These are phyloP conservation scores for Jaminaea rosea DNA, from an alignment of 1,284 basidiomycete species.

Conservation along the genomic window DNA sequence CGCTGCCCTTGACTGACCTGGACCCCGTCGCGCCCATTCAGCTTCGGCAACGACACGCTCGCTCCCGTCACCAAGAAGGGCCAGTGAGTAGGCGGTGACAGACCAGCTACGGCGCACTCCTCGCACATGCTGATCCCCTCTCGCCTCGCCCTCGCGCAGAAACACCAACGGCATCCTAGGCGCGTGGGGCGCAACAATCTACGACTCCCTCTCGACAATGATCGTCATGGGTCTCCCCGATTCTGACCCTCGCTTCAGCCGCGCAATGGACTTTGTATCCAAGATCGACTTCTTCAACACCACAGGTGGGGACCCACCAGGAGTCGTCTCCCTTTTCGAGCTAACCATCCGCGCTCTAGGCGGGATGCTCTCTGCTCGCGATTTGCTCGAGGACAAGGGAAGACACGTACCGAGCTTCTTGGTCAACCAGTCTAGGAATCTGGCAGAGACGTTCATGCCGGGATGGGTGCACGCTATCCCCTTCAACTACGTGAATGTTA, in stretches of 20 bases:
- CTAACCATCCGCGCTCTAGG: slow-evolving; percentile 37
- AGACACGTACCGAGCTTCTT: slow-evolving; percentile 11
- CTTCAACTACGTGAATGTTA: slow-evolving; percentile 26
- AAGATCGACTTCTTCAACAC: not conserved
- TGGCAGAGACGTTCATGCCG: slow-evolving; percentile 1
- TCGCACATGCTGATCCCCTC: too few species aligned
- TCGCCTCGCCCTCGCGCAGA: too few species aligned
- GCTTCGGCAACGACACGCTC: slow-evolving; percentile 20
- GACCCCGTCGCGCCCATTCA: too few species aligned
- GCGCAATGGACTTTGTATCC: not conserved
- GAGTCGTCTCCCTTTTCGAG: slow-evolving; percentile 25
- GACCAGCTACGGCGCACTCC: too few species aligned
- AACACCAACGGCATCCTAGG: slow-evolving; percentile 13
- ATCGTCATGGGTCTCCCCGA: slow-evolving; percentile 25
- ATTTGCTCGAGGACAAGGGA: slow-evolving; percentile 14
- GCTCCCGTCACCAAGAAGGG: slow-evolving; percentile 16
- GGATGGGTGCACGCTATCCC: slow-evolving; percentile 10
- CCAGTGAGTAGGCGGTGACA: too few species aligned
- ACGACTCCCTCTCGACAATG: slow-evolving; percentile 31
- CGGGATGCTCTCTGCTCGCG: slow-evolving; percentile 30
- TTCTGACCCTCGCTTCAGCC: not conserved
- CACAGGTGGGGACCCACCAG: not conserved
- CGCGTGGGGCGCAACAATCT: slow-evolving; percentile 32
- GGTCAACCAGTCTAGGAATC: slow-evolving; percentile 6
- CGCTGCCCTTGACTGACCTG: too few species aligned